phyloP scores from a whole-genome alignment of 164 flowering plant genomes.

The Chloranthus sessilifolius region DNA sequence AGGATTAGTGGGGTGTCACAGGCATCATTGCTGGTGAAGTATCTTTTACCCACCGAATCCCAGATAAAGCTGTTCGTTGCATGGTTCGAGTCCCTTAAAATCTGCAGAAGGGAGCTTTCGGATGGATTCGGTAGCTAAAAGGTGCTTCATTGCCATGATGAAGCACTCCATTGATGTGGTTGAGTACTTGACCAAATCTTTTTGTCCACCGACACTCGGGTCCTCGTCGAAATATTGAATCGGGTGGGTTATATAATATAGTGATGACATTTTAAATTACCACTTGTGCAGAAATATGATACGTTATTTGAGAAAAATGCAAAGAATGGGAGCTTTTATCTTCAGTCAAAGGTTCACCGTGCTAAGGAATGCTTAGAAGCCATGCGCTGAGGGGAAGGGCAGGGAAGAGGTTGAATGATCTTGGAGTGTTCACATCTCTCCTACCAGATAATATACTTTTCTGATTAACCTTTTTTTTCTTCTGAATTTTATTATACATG shows the following conservation, averaged over 20 bases:
- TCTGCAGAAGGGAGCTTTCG: not conserved
- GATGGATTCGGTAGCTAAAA: not conserved
- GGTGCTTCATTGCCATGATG: not conserved
- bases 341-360: conserved; percentile 60
- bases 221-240: no score
- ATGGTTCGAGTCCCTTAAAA: no score
- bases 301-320: conserved; percentile 46
- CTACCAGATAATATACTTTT: no score
- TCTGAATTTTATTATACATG: no score
- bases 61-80: no score
- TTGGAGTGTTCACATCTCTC: no score
- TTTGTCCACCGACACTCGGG: no score
- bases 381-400: conserved; percentile 8
- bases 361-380: conserved; percentile 59
- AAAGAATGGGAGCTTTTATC: conserved; percentile 54
- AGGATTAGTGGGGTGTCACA: no score
- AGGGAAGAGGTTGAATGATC: conserved; percentile 7
- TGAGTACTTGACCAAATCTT: not conserved
- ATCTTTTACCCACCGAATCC: no score
- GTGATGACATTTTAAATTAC: not conserved
- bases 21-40: no score
- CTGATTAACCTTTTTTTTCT: no score
- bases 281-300: conserved; percentile 43
- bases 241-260: no score
- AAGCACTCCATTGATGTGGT: not conserved